phyloP scores from a whole-genome alignment of 1,139 yeast genomes.

The Suhomyces terraborum region DNA sequence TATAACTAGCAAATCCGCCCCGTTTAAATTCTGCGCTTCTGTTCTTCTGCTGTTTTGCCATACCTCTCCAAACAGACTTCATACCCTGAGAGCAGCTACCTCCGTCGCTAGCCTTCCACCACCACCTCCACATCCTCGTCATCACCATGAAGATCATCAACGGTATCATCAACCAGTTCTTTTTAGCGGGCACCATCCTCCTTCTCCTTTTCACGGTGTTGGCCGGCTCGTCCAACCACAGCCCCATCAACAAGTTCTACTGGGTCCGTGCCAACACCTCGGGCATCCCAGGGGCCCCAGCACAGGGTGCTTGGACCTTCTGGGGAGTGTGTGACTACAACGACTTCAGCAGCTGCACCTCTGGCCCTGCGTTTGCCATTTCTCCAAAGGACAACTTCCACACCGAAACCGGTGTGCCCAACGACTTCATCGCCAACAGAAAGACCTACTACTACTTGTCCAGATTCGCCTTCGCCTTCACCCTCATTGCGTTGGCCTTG shows the following conservation, averaged over 20 bases:
- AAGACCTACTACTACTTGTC: constrained; percentile 66
- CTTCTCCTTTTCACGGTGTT: constrained; percentile 62
- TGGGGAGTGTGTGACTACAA: constrained; percentile 71
- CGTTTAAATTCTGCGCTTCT: too few species aligned
- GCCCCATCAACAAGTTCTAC: constrained; percentile 66
- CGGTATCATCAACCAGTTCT: constrained; percentile 41
- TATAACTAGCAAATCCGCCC: constrained; percentile 7
- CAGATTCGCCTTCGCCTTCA: constrained; percentile 69
- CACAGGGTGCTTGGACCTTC: constrained; percentile 69
- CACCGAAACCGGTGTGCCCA: constrained; percentile 53
- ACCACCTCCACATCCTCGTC: background rate
- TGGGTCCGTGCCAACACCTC: constrained; percentile 74
- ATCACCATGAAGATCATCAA: constrained; percentile 35
- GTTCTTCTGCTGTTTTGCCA: constrained; percentile 1
- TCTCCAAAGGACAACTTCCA: constrained; percentile 73
- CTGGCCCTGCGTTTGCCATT: constrained; percentile 62
- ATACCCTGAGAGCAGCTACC: background rate
- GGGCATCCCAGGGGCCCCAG: constrained; percentile 53
- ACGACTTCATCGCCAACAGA: constrained; percentile 55
- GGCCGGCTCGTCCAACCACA: constrained; percentile 62
- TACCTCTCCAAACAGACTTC: constrained; percentile 1
- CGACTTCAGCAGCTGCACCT: constrained; percentile 45
- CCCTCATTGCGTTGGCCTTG: constrained; percentile 62
- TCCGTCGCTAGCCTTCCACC: too few species aligned
- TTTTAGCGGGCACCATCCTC: constrained; percentile 55